Evolutionary conservation across 2,329 filamentous ascomycete species (phyloP), one percentile per base, ranked within the genome.

Genomic region (Ceratocystis lukuohia): DNA sequence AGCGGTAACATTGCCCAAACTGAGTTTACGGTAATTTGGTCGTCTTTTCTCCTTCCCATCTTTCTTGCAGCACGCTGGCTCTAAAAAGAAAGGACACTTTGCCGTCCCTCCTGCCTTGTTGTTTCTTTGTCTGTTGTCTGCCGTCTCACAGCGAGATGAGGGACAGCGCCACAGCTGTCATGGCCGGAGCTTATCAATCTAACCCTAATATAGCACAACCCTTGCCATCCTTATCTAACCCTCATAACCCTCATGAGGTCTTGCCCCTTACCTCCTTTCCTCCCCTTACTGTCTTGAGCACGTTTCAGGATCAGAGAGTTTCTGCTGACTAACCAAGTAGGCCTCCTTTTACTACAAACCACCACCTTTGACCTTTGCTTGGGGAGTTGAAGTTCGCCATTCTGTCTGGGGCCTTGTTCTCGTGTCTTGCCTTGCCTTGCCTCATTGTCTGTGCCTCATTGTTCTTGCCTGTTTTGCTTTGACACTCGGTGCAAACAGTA

Each of bases 281-380:
- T 30, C 28, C n/a, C 33, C 41, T n/a, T 37, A 17, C 46, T 57
- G 50, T 61, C 50, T 61, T 65, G 63, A 65, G 63, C 63, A 65
- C 22, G 63, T 65, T 65, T 65, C 41, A 65, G 53, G 15, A 22
- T 20, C 46, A 50, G 8, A 50, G 20, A 25, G 46, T 50, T 22
- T 25, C 22, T 37, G 61, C 61, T 50, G 44, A 63, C 61, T 63
- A 48, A 63, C 48, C 61, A 37, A 10, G 10, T 7, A 8, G 3
- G 33, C 33, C 33, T 12, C 33, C 33, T 37, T 12, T 12, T 12
- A 37, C 33, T 37, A 30, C 28, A 37, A 37, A 37, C 33, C 53
- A 22, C 22, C 20, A 15, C 28, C 12, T 62, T 25, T 10, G 25
- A 3, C 2, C 25, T 30, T 12, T 12, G 6, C 22, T 56, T 15